Conservation (phyloP, 2,329 filamentous ascomycete genomes). For the Colletotrichum siamense region DNA sequence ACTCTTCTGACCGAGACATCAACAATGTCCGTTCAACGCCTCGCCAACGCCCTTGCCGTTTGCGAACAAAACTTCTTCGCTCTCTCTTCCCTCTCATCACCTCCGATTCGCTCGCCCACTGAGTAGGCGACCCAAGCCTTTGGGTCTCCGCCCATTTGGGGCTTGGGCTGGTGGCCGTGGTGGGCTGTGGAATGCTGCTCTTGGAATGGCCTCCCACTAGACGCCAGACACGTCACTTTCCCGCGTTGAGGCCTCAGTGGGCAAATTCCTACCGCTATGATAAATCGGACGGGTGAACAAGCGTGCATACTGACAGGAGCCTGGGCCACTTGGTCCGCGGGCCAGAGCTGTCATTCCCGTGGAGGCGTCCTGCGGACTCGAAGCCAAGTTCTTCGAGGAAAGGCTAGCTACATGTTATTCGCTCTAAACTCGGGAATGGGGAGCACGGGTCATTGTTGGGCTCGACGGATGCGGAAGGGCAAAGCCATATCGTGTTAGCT, state of each 20-base stretch:
- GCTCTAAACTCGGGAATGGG: slow-evolving; percentile 5
- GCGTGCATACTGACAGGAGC: not conserved
- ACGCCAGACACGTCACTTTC: not conserved
- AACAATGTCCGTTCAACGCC: slow-evolving; percentile 9
- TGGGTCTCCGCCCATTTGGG: not conserved
- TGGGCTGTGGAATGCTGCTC: not conserved
- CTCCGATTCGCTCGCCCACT: not conserved
- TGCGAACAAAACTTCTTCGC: slow-evolving; percentile 1
- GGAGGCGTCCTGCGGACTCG: not conserved
- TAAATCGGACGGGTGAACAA: not conserved
- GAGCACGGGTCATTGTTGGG: not conserved
- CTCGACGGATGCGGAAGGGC: slow-evolving; percentile 6
- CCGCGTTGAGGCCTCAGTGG: not conserved
- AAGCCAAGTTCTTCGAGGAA: not conserved
- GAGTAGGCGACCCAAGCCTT: not conserved
- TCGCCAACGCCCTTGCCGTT: slow-evolving; percentile 4
- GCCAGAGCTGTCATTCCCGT: slow-evolving; percentile 3
- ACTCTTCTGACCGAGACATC: slow-evolving; percentile 13
- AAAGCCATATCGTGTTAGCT: not conserved
- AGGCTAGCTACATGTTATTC: not conserved
- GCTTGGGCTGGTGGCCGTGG: not conserved
- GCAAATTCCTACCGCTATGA: not conserved
- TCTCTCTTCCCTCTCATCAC: not conserved
- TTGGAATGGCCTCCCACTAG: slow-evolving; percentile 1
- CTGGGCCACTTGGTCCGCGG: not conserved